Percentiles rank a stretch among this genome's conserved stretches.
phyloP scores from a whole-genome alignment of 1,284 basidiomycete species.

The Apiotrichum mycotoxinovorans region DNA sequence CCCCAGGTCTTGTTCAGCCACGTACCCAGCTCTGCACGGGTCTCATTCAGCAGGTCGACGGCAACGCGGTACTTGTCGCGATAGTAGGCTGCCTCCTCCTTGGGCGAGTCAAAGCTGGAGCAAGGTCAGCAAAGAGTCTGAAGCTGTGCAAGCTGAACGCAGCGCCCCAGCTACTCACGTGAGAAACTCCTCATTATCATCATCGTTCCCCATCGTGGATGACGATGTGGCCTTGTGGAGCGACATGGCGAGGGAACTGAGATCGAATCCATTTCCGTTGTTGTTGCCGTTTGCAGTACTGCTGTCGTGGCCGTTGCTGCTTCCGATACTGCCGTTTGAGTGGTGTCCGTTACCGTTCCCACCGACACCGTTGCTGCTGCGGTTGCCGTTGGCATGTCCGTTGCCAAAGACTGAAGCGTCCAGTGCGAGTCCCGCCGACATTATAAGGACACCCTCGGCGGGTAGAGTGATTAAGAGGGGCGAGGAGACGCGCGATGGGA shows the following conservation, averaged over 20 bases:
- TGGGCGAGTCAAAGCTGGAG: constrained; percentile 45
- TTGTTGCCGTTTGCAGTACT: background rate
- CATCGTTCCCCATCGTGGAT: constrained; percentile 4
- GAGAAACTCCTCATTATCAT: constrained; percentile 35
- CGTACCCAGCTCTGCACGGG: constrained; percentile 66
- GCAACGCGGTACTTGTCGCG: constrained; percentile 78
- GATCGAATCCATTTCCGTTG: background rate
- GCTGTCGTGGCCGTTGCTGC: constrained; percentile 1
- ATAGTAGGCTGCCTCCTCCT: constrained; percentile 60
- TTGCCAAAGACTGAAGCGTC: constrained; percentile 1
- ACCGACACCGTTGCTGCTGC: background rate
- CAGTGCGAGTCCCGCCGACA: constrained; percentile 6
- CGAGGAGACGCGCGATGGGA: background rate
- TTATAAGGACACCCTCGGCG: constrained; percentile 3
- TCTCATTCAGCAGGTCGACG: constrained; percentile 77
- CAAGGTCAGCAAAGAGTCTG: no score
- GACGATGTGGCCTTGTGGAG: constrained; percentile 20
- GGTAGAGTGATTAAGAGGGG: background rate
- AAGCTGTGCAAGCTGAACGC: background rate
- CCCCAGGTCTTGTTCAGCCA: no score
- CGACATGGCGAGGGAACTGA: constrained; percentile 1
- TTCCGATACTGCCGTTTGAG: no score
- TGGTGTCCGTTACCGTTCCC: background rate
- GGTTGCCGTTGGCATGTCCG: background rate
- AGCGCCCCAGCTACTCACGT: constrained; percentile 24